Evolutionary conservation across 192 early-diverging fungal genomes (phyloP).

Genomic region (Coemansia sp.): DNA sequence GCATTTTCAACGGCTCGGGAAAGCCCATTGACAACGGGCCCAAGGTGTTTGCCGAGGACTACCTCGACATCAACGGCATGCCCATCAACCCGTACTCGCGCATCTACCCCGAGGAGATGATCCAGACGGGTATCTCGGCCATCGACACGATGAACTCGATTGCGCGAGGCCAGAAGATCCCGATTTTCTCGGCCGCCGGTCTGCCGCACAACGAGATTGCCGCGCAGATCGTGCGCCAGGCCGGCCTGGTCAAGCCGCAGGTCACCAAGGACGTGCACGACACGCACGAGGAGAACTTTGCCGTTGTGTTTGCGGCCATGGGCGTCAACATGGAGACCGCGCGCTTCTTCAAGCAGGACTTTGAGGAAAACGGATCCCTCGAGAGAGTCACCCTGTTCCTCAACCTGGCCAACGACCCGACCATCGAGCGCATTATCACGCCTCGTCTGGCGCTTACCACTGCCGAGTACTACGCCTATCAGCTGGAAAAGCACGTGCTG

Average conservation of each 20-base stretch:
- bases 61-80: conserved; percentile 79
- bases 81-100: conserved; percentile 99
- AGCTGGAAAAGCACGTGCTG: conserved; percentile 98
- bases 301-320: conserved; percentile 99
- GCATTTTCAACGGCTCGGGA: conserved; percentile 98
- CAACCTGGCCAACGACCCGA: conserved; percentile 99
- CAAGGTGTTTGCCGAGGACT: conserved; percentile 99
- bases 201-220: conserved; percentile 99
- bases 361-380: conserved; percentile 99
- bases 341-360: conserved; percentile 99
- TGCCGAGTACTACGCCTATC: conserved; percentile 99
- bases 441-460: conserved; percentile 97
- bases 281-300: conserved; percentile 97
- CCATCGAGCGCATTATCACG: conserved; percentile 99
- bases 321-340: conserved; percentile 99
- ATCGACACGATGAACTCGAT: conserved; percentile 99
- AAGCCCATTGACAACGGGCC: conserved; percentile 99
- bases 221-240: conserved; percentile 99
- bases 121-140: conserved; percentile 98
- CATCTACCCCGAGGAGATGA: conserved; percentile 99
- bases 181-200: conserved; percentile 98
- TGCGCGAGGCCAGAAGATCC: conserved; percentile 99
- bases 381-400: conserved; percentile 98
- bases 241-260: conserved; percentile 88
- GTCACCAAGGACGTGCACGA: conserved; percentile 90